phyloP scores from a whole-genome alignment of 352 stramenopile species.

The Phytophthora pseudosyringae region DNA sequence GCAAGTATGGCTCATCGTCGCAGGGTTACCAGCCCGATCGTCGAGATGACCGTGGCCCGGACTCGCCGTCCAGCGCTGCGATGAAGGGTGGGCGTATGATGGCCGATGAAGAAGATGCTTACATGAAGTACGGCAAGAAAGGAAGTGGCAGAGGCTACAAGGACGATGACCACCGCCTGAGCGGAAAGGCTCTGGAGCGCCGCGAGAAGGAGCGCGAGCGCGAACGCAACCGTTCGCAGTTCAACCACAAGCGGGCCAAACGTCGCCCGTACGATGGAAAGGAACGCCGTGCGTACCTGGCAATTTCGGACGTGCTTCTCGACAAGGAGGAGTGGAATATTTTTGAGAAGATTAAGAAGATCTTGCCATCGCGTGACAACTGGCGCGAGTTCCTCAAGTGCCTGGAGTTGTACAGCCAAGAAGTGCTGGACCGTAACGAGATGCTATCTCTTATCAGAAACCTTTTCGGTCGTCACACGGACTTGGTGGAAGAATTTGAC shows the following conservation, averaged over 20 bases:
- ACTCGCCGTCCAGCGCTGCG: constrained; percentile 61
- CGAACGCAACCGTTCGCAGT: constrained; percentile 78
- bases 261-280: constrained; percentile 73
- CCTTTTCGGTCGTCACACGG: constrained; percentile 87
- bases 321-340: constrained; percentile 92
- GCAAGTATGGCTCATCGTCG: constrained; percentile 45
- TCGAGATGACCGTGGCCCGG: constrained; percentile 50
- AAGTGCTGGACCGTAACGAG: constrained; percentile 93
- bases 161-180: constrained; percentile 56
- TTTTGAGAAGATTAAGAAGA: constrained; percentile 95
- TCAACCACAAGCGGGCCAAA: constrained; percentile 76
- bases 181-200: constrained; percentile 65
- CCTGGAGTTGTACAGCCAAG: constrained; percentile 97
- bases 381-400: constrained; percentile 99
- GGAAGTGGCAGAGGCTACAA: constrained; percentile 54
- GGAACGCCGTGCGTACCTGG: constrained; percentile 75
- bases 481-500: constrained; percentile 86
- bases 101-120: constrained; percentile 51
- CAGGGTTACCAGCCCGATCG: constrained; percentile 49
- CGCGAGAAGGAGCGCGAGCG: constrained; percentile 83
- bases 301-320: constrained; percentile 78
- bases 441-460: constrained; percentile 90
- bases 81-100: constrained; percentile 58
- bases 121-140: constrained; percentile 52
- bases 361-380: constrained; percentile 92